phyloP scores from a whole-genome alignment of 495 filamentous ascomycete genomes.

The Xylaria intraflava region DNA sequence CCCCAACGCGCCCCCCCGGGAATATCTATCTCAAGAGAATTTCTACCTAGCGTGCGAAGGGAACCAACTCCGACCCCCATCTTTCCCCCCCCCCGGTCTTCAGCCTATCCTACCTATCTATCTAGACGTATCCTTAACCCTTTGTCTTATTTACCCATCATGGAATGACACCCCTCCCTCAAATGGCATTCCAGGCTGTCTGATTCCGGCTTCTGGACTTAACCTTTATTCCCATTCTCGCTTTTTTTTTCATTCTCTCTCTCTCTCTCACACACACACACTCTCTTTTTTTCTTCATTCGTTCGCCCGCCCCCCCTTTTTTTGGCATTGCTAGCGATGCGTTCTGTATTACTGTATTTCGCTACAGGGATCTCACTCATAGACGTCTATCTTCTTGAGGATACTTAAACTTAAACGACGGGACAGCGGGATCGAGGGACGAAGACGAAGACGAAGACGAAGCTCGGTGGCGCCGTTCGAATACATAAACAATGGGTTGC shows the following conservation, averaged over 20 bases:
- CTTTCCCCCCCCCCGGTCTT: neutral
- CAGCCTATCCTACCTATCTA: neutral
- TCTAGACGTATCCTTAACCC: no score
- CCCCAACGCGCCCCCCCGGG: no score
- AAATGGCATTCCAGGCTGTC: slow-evolving; percentile 11
- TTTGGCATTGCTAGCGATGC: slow-evolving; percentile 31
- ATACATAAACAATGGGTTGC: slow-evolving; percentile 9
- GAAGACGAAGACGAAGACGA: neutral
- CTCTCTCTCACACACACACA: no score
- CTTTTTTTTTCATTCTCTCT: no score
- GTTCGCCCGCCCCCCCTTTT: slow-evolving; percentile 16
- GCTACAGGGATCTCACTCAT: neutral
- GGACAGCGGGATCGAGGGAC: no score
- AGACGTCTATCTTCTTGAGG: slow-evolving; percentile 1
- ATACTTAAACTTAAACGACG: no score
- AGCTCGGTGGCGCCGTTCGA: no score
- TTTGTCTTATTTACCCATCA: slow-evolving; percentile 1
- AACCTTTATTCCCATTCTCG: no score
- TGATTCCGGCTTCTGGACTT: slow-evolving; percentile 21
- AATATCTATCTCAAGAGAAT: no score
- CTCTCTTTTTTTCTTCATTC: no score
- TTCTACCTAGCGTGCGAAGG: no score
- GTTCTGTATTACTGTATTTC: slow-evolving; percentile 15
- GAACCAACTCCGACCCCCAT: no score
- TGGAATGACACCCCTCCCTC: slow-evolving; percentile 10